Evolutionary conservation across 2,329 filamentous ascomycete genomes (phyloP), one percentile per base, ranked within the genome.

Genomic region (Botrytis squamosa): DNA sequence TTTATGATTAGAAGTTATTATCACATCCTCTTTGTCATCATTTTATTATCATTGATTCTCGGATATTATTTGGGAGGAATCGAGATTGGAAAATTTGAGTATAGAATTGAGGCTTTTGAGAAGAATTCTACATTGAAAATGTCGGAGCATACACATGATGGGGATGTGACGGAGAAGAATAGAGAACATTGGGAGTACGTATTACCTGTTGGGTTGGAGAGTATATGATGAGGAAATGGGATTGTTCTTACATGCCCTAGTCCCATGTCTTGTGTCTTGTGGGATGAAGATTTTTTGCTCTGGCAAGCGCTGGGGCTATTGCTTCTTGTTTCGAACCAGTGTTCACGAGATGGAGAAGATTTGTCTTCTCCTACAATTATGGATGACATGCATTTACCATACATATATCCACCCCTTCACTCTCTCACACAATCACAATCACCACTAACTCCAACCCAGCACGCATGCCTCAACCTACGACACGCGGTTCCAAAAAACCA

Each of bases 401-500:
- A 67, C 9, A 5, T 38, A 4, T 46, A 10, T 9, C 16, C 55
- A 5, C 10, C 5, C 14, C 20, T 14, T 20, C 20, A 22, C 12
- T 29, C 9, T 57, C 9, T 16, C 22, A 33, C 33, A 33, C 33
- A 33, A 33, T 18, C 1, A 5, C 18, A 46, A 49, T 22, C 18
- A 20, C 25, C 46, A 22, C 49, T 59, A n/a, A 57, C 16, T 33
- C 20, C 16, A 12, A 66, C 38, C 29, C 44, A 81, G 89, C 75
- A 81, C 87, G 66, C 82, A 86, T 75, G 86, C 88, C 5, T 82
- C 86, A 4, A 82, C 82, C 3, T 91, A 91, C 78, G 89, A 92
- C 77, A 79, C 81, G 57, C 87, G 86, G 74, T 89, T 89, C 76
- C 84, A 85, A 69, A 86, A 87, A 77, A 84, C 86, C 20, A 84